A percentile compares a stretch with the other conserved stretches of the same genome.
These are phyloP conservation scores for Phytophthora lateralis DNA, from an alignment of 352 stramenopile genomes.

Conservation along the genomic window DNA sequence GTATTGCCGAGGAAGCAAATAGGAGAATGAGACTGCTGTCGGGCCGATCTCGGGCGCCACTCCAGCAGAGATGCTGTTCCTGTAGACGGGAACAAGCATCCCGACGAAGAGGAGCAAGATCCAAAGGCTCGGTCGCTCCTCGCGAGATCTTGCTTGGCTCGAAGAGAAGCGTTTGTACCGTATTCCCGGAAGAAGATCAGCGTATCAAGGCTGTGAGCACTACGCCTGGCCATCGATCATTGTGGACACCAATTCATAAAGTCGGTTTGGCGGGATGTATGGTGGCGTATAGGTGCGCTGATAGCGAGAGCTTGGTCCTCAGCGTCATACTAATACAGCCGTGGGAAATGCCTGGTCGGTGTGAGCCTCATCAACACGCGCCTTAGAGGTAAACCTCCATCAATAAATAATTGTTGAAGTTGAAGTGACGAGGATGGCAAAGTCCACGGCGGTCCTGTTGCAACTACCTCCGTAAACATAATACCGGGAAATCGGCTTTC, in stretches of 20 bases:
- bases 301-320: constrained; percentile 5
- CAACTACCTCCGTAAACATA: constrained; percentile 1
- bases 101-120: constrained; percentile 28
- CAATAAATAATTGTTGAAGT: constrained; percentile 13
- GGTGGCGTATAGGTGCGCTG: constrained; percentile 16
- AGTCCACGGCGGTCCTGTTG: background rate
- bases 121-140: constrained; percentile 33
- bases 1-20: constrained; percentile 43
- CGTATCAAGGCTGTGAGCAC: constrained; percentile 18
- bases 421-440: constrained; percentile 16
- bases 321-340: constrained; percentile 7
- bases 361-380: constrained; percentile 20
- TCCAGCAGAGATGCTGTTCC: background rate
- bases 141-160: constrained; percentile 23
- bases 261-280: constrained; percentile 41
- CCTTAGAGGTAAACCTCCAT: constrained; percentile 28
- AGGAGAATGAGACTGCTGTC: constrained; percentile 33
- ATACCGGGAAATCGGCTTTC: constrained; percentile 14
- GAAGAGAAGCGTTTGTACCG: constrained; percentile 24
- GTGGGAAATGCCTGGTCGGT: constrained; percentile 16
- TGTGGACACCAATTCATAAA: constrained; percentile 35
- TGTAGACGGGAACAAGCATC: constrained; percentile 37
- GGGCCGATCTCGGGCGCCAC: constrained; percentile 10
- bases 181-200: constrained; percentile 19
- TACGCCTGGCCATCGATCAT: constrained; percentile 24